phyloP scores from a whole-genome alignment of 2,329 filamentous ascomycete genomes.

The Trichoderma arundinaceum region DNA sequence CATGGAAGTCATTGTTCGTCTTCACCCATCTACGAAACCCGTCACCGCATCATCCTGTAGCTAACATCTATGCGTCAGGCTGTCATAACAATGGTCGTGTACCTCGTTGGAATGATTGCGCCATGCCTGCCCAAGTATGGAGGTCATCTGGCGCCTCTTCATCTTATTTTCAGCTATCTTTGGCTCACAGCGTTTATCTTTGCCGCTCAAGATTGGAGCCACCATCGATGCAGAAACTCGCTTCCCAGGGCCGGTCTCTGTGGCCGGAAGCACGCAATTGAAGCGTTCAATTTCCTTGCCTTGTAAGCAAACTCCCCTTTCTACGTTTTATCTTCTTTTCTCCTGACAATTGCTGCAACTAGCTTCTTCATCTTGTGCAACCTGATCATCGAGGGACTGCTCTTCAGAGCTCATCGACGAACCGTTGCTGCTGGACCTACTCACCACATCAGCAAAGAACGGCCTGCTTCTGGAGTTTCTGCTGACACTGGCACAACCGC shows the following conservation, averaged over 20 bases:
- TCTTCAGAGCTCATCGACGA: slow-evolving; percentile 25
- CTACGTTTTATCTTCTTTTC: background rate
- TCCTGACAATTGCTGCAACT: background rate
- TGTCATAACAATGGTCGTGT: slow-evolving; percentile 36
- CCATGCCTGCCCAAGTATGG: slow-evolving; percentile 34
- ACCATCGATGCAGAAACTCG: slow-evolving; percentile 25
- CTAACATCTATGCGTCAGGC: slow-evolving; percentile 32
- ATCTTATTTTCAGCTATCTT: slow-evolving; percentile 38
- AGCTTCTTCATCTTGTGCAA: slow-evolving; percentile 36
- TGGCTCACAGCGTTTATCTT: slow-evolving; percentile 41
- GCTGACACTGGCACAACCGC: slow-evolving; percentile 10
- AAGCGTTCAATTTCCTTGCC: slow-evolving; percentile 37
- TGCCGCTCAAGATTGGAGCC: slow-evolving; percentile 36
- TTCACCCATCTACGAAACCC: too few species aligned
- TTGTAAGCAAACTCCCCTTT: slow-evolving; percentile 34
- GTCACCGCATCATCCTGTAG: too few species aligned
- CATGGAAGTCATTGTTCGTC: slow-evolving; percentile 37
- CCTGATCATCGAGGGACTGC: slow-evolving; percentile 30
- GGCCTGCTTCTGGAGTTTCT: slow-evolving; percentile 18
- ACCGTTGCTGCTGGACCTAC: background rate
- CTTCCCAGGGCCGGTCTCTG: slow-evolving; percentile 30
- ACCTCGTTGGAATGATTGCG: slow-evolving; percentile 33
- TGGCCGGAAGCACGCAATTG: slow-evolving; percentile 35
- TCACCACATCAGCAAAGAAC: slow-evolving; percentile 12
- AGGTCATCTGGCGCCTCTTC: slow-evolving; percentile 34